Base-by-base conservation (phyloP, 352 stramenopile genomes). In the Phytophthora pluvialis region DNA sequence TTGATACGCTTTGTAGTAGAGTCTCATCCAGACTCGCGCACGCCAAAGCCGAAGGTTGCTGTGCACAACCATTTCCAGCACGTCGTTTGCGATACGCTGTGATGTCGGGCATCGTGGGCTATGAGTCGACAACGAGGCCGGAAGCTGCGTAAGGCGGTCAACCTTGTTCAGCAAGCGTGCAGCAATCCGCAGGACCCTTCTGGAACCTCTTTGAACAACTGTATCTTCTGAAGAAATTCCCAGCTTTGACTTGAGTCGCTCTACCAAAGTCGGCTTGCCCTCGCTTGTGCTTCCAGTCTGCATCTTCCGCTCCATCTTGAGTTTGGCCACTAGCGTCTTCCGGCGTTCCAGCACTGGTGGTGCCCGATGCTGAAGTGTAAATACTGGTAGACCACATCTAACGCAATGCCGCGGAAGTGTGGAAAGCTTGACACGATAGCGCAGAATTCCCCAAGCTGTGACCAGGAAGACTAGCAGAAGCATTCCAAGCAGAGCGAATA, bases 31-130 rank as follows among this genome's bases (percentile, higher is more conserved):
- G 13, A 91, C 70, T 13, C 84, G 84, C 18, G 81, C 83, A 11
- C 79, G 72, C 81, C 81, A 93, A 3, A 93, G 64, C 1, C 81
- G 78, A 26, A 93, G 40, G 53, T 93, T 93, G 60, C 81, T 93
- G 13, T 80, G 67, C 5, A 93, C 69, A 26, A 91, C 77, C 79
- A 91, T 90, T 4, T 63, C 55, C 6, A 80, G 60, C 1, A 93
- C 80, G 11, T 86, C 72, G 9, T 73, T 75, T 26, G 64, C 67
- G 38, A 92, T 83, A 3, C 64, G 59, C 42, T 89, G 80, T 3
- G 73, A 74, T 0, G 81, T 92, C 9, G 81, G 81, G 55, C 83
- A 92, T 31, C 49, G 55, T 0, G 72, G 72, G 2, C 73, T 45
- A 18, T 90, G 79, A 15, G 58, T 62, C 1, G 79, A 85, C 16